These are phyloP conservation scores for Ogataea paradorogensis DNA, from an alignment of 805 yeast species.

Conservation along the genomic window DNA sequence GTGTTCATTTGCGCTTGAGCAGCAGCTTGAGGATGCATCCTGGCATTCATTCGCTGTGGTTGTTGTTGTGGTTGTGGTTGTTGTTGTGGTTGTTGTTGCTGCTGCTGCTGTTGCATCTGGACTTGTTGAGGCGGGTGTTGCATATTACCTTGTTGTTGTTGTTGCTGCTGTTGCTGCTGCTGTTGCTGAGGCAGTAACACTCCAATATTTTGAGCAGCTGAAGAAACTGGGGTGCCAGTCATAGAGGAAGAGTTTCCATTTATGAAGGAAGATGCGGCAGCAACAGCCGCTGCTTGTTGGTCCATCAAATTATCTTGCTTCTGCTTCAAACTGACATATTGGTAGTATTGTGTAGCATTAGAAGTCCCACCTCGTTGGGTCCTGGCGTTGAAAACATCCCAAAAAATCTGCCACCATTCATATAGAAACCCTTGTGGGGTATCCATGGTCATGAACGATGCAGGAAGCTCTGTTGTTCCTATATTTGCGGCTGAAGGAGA, in stretches of 20 bases:
- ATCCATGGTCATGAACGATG: slow-evolving; percentile 58
- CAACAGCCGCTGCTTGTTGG: slow-evolving; percentile 24
- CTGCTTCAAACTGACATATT: slow-evolving; percentile 56
- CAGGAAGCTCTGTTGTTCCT: slow-evolving; percentile 41
- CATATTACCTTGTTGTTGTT: slow-evolving; percentile 13
- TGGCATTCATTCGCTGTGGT: slow-evolving; percentile 16
- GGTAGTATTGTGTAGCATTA: slow-evolving; percentile 69
- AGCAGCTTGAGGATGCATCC: slow-evolving; percentile 25
- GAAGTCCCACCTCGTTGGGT: slow-evolving; percentile 61
- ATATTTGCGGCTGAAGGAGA: slow-evolving; percentile 13
- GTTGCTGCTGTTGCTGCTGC: slow-evolving; percentile 13
- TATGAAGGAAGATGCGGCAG: slow-evolving; percentile 17
- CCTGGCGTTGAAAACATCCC: slow-evolving; percentile 89
- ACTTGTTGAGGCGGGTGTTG: slow-evolving; percentile 13
- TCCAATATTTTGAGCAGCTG: slow-evolving; percentile 19
- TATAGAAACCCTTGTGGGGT: slow-evolving; percentile 83
- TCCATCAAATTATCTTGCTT: slow-evolving; percentile 51
- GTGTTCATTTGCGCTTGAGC: slow-evolving; percentile 30
- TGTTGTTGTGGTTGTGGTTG: slow-evolving; percentile 11
- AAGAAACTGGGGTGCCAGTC: slow-evolving; percentile 15
- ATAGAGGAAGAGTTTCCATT: slow-evolving; percentile 15
- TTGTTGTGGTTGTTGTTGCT: slow-evolving; percentile 11
- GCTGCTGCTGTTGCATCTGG: slow-evolving; percentile 9
- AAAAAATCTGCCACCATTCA: slow-evolving; percentile 96
- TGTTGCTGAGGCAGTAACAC: slow-evolving; percentile 17